Conservation (phyloP, 148 eudicot species). For the Linanthus parryae region DNA sequence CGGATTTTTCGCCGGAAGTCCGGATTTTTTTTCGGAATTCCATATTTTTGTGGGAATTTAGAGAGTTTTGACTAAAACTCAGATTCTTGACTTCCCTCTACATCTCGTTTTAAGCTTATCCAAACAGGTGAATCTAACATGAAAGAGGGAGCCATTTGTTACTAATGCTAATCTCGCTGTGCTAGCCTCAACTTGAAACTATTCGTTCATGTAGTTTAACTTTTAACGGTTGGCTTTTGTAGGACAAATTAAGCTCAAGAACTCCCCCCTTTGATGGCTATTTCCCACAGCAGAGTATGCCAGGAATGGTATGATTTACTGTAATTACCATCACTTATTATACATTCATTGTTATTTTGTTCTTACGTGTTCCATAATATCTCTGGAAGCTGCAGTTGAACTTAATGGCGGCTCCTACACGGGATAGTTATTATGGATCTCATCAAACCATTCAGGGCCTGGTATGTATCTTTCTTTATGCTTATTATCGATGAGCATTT, state of each 20-base stretch:
- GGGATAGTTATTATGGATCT: constrained; percentile 69
- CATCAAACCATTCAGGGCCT: constrained; percentile 82
- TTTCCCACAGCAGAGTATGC: constrained; percentile 66
- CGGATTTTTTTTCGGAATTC: too few relatives aligned
- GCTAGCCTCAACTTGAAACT: too few relatives aligned
- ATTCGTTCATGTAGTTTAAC: background rate
- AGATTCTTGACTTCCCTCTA: too few relatives aligned
- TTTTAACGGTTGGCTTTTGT: constrained; percentile 13
- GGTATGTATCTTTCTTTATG: constrained; percentile 46
- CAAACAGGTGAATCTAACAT: too few relatives aligned
- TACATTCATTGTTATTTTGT: background rate
- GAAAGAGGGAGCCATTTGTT: too few relatives aligned
- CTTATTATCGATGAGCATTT: too few relatives aligned
- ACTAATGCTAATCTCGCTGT: too few relatives aligned
- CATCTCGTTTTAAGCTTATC: too few relatives aligned
- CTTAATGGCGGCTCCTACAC: constrained; percentile 85
- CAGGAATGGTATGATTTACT: constrained; percentile 71
- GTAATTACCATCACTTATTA: constrained; percentile 1
- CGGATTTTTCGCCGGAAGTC: too few relatives aligned
- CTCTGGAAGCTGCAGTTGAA: constrained; percentile 69
- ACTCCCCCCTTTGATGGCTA: constrained; percentile 67
- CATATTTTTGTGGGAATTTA: too few relatives aligned
- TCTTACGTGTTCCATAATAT: constrained; percentile 5
- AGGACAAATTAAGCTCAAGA: constrained; percentile 78
- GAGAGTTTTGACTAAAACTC: too few relatives aligned